Evolutionary conservation across 2,329 filamentous ascomycete genomes (phyloP), one percentile per base, ranked within the genome.

Genomic region (Apiospora phragmitis): DNA sequence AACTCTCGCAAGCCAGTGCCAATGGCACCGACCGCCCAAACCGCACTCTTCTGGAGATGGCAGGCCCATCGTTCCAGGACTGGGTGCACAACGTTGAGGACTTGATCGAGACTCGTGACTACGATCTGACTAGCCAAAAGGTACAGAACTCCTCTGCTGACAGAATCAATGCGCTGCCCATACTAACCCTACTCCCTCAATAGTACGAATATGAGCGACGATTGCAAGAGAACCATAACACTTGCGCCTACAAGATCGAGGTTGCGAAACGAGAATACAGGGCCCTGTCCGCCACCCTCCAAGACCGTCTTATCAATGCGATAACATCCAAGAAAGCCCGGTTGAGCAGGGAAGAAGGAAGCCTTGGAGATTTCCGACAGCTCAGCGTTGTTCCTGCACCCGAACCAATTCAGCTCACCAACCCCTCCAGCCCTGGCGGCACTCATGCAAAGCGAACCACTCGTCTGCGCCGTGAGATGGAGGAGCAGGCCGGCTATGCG

Each of bases 21-120:
- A 79, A 80, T 67, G 79, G 80, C 47, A 76, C 79, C 32, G 79
- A 80, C 49, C 78, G 78, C 26, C 78, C 78, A n/a, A 84, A 85
- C 35, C 82, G 88, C 82, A 88, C 89, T 77, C 82, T 93, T 78
- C 79, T 93, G 35, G 88, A 92, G 69, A 92, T 93, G 83, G 94
- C 94, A 43, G 96, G 96, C 1, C 93, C 91, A 77, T 90, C 92
- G 78, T 98, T 97, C 80, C 88, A 92, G 71, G 91, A 94, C 75
- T 98, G 97, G 83, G 90, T 96, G 26, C 90, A 94, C 75, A 91
- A 95, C 72, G 89, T 98, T 69, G 97, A 98, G 79, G 92, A 97
- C 80, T 88, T 94, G 9, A 91, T 97, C 74, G 95, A 98, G 81
- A 89, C 94, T 77, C 90, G 94, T 75, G 96, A 99, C 84, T 91